These are phyloP conservation scores for Boletus tomentosulus DNA, from an alignment of 768 basidiomycete species.

Conservation along the genomic window DNA sequence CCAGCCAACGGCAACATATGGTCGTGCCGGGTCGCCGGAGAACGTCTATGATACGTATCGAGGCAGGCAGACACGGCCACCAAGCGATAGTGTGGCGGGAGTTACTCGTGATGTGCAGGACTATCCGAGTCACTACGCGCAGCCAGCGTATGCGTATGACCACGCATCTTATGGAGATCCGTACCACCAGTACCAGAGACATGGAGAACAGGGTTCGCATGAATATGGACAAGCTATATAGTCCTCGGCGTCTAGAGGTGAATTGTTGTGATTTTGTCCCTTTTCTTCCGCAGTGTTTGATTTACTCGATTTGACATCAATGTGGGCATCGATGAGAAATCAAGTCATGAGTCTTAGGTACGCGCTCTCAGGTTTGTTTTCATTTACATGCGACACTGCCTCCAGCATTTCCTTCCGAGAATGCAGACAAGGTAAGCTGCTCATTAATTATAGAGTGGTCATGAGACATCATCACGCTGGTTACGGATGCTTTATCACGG, in stretches of 20 bases:
- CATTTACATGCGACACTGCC: neutral
- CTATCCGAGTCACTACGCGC: conserved; percentile 30
- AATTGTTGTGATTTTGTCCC: conserved; percentile 14
- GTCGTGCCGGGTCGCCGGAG: conserved; percentile 16
- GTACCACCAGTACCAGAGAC: conserved; percentile 29
- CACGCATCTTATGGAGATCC: conserved; percentile 26
- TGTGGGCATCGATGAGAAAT: conserved; percentile 2
- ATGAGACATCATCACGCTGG: neutral
- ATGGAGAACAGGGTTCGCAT: conserved; percentile 24
- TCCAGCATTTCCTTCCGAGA: neutral
- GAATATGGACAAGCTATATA: conserved; percentile 34
- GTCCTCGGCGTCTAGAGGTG: conserved; percentile 9
- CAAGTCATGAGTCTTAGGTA: conserved; percentile 3
- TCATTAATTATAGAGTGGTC: neutral
- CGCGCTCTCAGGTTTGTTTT: neutral
- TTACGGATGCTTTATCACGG: neutral
- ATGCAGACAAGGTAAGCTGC: neutral
- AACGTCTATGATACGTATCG: conserved; percentile 53
- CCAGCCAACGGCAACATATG: conserved; percentile 28
- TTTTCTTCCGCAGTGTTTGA: conserved; percentile 21
- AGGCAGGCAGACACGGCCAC: conserved; percentile 39
- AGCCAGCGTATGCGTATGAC: conserved; percentile 25
- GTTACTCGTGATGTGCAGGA: conserved; percentile 39
- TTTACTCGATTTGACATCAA: conserved; percentile 22
- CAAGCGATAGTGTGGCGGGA: conserved; percentile 29